These are phyloP conservation scores for Trametes cubensis DNA, from an alignment of 768 basidiomycete genomes.

Conservation along the genomic window DNA sequence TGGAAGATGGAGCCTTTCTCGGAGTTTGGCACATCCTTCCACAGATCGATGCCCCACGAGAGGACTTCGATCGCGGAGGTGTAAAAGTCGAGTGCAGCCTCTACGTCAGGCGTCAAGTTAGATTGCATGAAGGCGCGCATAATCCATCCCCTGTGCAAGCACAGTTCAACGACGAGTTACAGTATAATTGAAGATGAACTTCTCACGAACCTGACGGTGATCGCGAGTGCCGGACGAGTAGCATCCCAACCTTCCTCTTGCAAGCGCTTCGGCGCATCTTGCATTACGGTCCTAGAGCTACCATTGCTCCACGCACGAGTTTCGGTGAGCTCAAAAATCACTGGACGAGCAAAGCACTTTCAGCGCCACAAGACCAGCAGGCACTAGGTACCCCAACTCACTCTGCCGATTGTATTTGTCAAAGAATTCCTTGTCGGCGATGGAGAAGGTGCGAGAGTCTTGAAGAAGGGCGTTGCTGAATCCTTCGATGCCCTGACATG, in stretches of 20 bases:
- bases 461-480: slow-evolving; percentile 33
- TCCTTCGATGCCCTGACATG: slow-evolving; percentile 22
- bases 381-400: not conserved
- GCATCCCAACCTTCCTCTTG: slow-evolving; percentile 32
- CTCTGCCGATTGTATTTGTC: slow-evolving; percentile 31
- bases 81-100: slow-evolving; percentile 39
- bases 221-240: slow-evolving; percentile 39
- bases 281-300: slow-evolving; percentile 26
- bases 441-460: slow-evolving; percentile 33
- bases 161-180: not conserved
- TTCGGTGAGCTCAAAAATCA: slow-evolving; percentile 26
- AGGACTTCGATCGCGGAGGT: slow-evolving; percentile 43
- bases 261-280: slow-evolving; percentile 29
- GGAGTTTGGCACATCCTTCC: slow-evolving; percentile 41
- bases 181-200: not conserved
- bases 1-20: slow-evolving; percentile 49
- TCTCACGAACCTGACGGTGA: slow-evolving; percentile 41
- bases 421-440: slow-evolving; percentile 27
- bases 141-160: slow-evolving; percentile 41
- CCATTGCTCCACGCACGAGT: slow-evolving; percentile 28
- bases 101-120: slow-evolving; percentile 16
- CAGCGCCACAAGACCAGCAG: too few relatives aligned
- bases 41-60: slow-evolving; percentile 44
- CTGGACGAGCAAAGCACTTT: slow-evolving; percentile 10
- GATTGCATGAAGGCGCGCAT: slow-evolving; percentile 41